Evolutionary conservation across 2,329 filamentous ascomycete species (phyloP), one percentile per base, ranked within the genome.

Genomic region (Ambrosiella xylebori): DNA sequence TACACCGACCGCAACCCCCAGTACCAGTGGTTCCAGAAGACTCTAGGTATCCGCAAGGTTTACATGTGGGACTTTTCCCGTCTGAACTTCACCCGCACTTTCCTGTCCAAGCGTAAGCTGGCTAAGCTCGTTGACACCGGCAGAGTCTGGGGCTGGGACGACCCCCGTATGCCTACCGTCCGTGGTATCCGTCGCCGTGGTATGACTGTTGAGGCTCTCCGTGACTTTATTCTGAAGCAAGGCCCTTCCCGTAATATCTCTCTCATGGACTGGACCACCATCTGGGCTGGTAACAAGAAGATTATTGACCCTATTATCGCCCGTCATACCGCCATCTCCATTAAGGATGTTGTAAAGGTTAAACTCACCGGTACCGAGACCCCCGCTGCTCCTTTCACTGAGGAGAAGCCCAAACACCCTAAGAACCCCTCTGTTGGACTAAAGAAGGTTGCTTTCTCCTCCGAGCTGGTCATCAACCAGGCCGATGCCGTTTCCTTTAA

Each of bases 1-100:
- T 93, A 91, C 72, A 87, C 87, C 58, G 87, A 93, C 70, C 84
- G 87, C 63, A 89, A 93, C 69, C 82, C 84, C 7, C 86, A 90
- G 70, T 93, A 91, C 71, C 82, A 88, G 68, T 93, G 87, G 87
- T 88, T 93, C 74, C 71, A 88, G 60, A 79, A 86, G 63, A 82
- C 82, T 4, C 75, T 91, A 52, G 78, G 82, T 64, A 76, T 91
- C 39, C 84, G 86, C 63, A 76, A 82, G 66, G 86, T 93, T 3
- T 79, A 89, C 71, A 84, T 91, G 74, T 91, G 86, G 85, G 86
- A 89, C 68, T 93, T 91, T 69, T 79, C 85, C 12, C 80, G 87
- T 64, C 82, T 93, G 73, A 90, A 90, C 77, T 91, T 93, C 66
- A 80, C 90, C 70, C 77, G 79, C 65, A 91, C 87, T 1, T 84